Base-by-base conservation (phyloP, 2,329 filamentous ascomycete genomes). In the Calonectria crousiana region DNA sequence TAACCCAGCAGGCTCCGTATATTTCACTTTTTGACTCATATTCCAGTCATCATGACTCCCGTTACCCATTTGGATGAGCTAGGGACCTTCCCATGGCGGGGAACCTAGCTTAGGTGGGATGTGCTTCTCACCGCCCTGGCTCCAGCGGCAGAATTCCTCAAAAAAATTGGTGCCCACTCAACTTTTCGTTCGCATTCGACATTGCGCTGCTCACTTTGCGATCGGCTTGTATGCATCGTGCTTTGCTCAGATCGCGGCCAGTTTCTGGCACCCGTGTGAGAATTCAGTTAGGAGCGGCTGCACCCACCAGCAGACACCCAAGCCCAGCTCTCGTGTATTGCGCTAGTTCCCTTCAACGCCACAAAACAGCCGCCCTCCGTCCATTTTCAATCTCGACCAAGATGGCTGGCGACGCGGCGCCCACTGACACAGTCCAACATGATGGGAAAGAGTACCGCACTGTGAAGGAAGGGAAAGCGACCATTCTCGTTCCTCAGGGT, bases 401-500 rank as follows among this genome's bases (percentile, higher is more conserved):
- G 38, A 81, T 81, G 79, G 77, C 75, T 49, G 67, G 64, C 38
- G 74, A 78, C 13, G 71, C 75, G 13, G 67, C 74, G 14, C 72
- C 73, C 38, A 74, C 72, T 16, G 78, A 81, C 36, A 79, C 77
- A 13, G 79, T 83, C 49, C 81, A 82, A 52, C 76, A 79, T 28
- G 85, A 89, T 72, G 90, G 88, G 47, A 86, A 88, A 78, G 85
- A 87, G 36, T 91, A 89, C 78, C 87, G 84, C 26, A 88, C 88
- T 18, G 84, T 92, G 6, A 87, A 85, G 74, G 90, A 92, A 77
- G 90, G 90, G 0, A 87, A 89, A 62, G 90, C 89, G n/a, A 88
- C 87, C 38, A 92, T 92, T 56, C 82, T 91, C 53, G 88, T 90
- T 23, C 90, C 89, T 11, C 85, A 87, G 58, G 84, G 85, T 9